phyloP scores from a whole-genome alignment of 805 yeast genomes.

The Saccharomycopsis malanga region DNA sequence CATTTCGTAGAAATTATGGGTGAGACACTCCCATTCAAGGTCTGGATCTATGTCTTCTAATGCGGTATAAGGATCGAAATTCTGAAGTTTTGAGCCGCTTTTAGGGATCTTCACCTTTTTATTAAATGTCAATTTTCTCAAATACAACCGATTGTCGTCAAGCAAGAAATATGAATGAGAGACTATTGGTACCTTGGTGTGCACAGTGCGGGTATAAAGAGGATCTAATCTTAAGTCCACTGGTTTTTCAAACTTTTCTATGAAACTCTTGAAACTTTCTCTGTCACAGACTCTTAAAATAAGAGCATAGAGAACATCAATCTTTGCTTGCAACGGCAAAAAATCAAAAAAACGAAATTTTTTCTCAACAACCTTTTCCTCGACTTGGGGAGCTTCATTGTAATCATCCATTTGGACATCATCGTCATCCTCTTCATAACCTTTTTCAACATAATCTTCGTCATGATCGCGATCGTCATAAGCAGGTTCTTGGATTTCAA shows the following conservation, averaged over 20 bases:
- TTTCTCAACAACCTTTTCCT: background rate
- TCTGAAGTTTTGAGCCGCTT: slow-evolving; percentile 27
- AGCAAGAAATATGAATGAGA: slow-evolving; percentile 32
- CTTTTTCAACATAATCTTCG: slow-evolving; percentile 2
- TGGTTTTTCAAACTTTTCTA: slow-evolving; percentile 34
- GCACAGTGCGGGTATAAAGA: slow-evolving; percentile 24
- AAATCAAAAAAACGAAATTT: slow-evolving; percentile 29
- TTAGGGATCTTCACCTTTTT: slow-evolving; percentile 33
- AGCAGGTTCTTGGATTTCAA: slow-evolving; percentile 17
- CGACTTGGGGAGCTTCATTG: background rate
- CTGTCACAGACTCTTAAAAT: slow-evolving; percentile 37
- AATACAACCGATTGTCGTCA: slow-evolving; percentile 49
- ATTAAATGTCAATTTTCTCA: slow-evolving; percentile 27
- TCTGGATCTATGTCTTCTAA: slow-evolving; percentile 32
- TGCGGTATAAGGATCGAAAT: slow-evolving; percentile 25
- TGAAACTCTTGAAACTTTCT: slow-evolving; percentile 40
- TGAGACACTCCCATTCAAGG: slow-evolving; percentile 34
- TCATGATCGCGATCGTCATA: slow-evolving; percentile 3
- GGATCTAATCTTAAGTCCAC: slow-evolving; percentile 30
- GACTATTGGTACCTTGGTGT: background rate
- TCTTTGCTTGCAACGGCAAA: slow-evolving; percentile 39
- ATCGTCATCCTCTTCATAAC: background rate
- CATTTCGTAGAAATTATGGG: slow-evolving; percentile 39
- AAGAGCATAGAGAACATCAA: slow-evolving; percentile 41
- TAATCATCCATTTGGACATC: background rate